phyloP scores from a whole-genome alignment of 1,139 yeast species.

The Candida sanyaensis region DNA sequence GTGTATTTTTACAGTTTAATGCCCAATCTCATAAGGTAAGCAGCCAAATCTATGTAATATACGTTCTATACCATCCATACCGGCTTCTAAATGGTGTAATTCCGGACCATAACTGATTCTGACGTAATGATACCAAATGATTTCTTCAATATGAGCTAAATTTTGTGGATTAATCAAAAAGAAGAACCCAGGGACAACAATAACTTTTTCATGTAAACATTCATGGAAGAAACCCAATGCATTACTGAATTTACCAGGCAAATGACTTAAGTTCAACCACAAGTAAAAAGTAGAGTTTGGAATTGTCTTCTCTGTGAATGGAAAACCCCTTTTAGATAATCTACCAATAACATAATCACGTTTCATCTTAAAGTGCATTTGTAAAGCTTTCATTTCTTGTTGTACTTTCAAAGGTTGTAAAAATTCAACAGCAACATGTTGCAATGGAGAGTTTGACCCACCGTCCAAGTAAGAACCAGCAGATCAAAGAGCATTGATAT shows the following conservation, averaged over 20 bases:
- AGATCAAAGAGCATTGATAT: conserved; percentile 57
- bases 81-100: conserved; percentile 50
- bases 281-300: conserved; percentile 68
- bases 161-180: conserved; percentile 67
- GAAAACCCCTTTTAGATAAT: conserved; percentile 58
- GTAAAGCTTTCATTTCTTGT: conserved; percentile 62
- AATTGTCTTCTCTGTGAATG: conserved; percentile 43
- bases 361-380: conserved; percentile 60
- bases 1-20: neutral
- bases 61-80: conserved; percentile 71
- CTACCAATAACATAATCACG: conserved; percentile 60
- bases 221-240: conserved; percentile 71
- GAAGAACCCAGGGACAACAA: conserved; percentile 69
- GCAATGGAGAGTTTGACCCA: conserved; percentile 67
- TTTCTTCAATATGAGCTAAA: conserved; percentile 60
- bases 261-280: conserved; percentile 61
- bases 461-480: conserved; percentile 70
- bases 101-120: conserved; percentile 70
- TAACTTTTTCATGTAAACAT: conserved; percentile 63
- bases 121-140: conserved; percentile 64
- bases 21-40: conserved; percentile 31
- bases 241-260: conserved; percentile 61
- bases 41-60: conserved; percentile 50
- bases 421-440: conserved; percentile 61
- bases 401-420: conserved; percentile 54